Evolutionary conservation across 2,329 filamentous ascomycete genomes (phyloP), one percentile per base, ranked within the genome.

Genomic region (Westerdykella aurantiaca): DNA sequence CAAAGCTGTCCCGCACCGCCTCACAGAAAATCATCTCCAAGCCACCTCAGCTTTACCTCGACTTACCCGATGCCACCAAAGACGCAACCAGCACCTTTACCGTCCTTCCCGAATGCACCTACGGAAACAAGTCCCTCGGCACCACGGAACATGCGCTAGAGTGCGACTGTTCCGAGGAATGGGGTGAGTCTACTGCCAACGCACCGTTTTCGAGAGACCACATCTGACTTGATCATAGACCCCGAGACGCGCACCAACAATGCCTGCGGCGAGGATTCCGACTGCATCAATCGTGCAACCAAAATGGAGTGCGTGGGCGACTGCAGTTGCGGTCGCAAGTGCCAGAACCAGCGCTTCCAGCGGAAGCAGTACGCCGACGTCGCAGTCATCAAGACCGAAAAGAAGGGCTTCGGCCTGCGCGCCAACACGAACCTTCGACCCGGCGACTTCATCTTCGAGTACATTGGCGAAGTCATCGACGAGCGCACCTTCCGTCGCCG

Each of bases 391-490:
- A 91, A 94, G 67, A 97, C 93, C 0, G 90, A 95, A 49, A 96
- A 97, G 74, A 98, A 98, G 69, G 93, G 93, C 34, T 97, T 86
- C 59, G 93, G 93, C 34, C 79, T 98, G 46, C 86, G 93, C 45
- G 81, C 90, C 44, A 85, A 97, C 68, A 72, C 74, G 35, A 77
- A 89, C 52, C 74, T 98, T 49, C 78, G 84, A 50, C 75, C 86
- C 17, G 82, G 95, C 63, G 88, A 96, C 63, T 95, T 98, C 64
- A 88, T 98, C 56, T 97, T 88, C 65, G 93, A 98, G 71, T 98
- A 98, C 68, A 91, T 98, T 57, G 93, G 93, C 57, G 93, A 98
- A 70, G 93, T 97, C 56, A 96, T 98, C 65, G 91, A 94, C 58
- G 91, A 98, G 69, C 78, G 81, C 23, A 85, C 85, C 10, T 97